Conservation (phyloP, 495 filamentous ascomycete species). For the Elasticomyces elasticus region DNA sequence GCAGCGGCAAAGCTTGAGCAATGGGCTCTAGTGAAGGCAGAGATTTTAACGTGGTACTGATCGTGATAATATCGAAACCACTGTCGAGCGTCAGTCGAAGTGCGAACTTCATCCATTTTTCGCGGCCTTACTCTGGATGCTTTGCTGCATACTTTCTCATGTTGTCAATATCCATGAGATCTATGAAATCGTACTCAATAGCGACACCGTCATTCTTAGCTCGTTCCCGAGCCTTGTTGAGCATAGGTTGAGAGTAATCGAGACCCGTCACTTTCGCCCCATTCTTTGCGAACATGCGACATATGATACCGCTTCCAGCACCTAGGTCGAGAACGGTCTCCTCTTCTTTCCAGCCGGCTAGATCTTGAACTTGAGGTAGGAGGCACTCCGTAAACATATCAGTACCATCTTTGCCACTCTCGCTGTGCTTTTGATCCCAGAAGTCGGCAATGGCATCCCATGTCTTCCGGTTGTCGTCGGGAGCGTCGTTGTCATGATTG, state of each 20-base stretch:
- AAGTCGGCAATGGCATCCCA: constrained; percentile 7
- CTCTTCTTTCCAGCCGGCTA: background rate
- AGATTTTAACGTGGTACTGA: constrained; percentile 10
- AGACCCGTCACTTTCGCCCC: background rate
- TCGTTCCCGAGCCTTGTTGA: background rate
- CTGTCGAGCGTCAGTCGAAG: too few relatives aligned
- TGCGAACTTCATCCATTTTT: too few relatives aligned
- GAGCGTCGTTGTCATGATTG: background rate
- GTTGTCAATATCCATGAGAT: constrained; percentile 10
- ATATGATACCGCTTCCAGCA: constrained; percentile 9
- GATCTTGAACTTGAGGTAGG: background rate
- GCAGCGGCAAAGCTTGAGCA: constrained; percentile 7
- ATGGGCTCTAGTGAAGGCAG: constrained; percentile 5
- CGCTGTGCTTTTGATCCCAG: constrained; percentile 6
- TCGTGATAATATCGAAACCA: constrained; percentile 8
- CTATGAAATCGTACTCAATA: constrained; percentile 6
- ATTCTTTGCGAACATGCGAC: constrained; percentile 1
- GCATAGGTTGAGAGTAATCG: constrained; percentile 4
- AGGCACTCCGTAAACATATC: constrained; percentile 11
- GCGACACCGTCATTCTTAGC: background rate
- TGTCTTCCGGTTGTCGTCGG: background rate
- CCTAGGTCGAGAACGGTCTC: constrained; percentile 9
- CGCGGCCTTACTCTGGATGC: background rate
- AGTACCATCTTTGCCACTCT: constrained; percentile 5
- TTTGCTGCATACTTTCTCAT: background rate